Percentiles rank a stretch among this genome's conserved stretches.
Evolutionary conservation across 1,284 basidiomycete genomes (phyloP).

Genomic region (Ceratobasidium sp.): DNA sequence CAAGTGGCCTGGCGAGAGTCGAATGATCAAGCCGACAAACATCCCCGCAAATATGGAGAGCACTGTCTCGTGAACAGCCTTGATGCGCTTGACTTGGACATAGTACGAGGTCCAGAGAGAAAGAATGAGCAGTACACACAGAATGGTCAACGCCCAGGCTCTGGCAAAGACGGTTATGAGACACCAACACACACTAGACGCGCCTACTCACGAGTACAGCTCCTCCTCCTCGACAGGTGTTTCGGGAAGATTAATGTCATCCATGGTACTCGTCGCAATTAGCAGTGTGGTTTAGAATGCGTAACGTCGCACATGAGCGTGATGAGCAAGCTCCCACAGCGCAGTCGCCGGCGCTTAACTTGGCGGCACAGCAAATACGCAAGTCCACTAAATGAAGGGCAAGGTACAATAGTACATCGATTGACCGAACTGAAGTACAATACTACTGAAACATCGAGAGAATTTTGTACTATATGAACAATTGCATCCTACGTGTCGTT

Average conservation of each 20-base stretch:
- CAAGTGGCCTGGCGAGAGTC: conserved; percentile 89
- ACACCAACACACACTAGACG: neutral
- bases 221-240: conserved; percentile 38
- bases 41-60: conserved; percentile 96
- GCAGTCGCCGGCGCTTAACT: conserved; percentile 12
- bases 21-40: conserved; percentile 90
- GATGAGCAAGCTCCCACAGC: conserved; percentile 3
- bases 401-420: conserved; percentile 30
- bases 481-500: conserved; percentile 11
- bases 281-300: neutral
- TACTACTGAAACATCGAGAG: conserved; percentile 37
- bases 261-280: neutral
- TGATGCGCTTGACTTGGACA: conserved; percentile 94
- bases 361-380: neutral
- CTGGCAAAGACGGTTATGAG: conserved; percentile 16
- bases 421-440: conserved; percentile 20
- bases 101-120: conserved; percentile 98
- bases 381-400: neutral
- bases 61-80: conserved; percentile 95
- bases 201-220: conserved; percentile 29
- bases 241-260: conserved; percentile 17
- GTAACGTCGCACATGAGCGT: neutral
- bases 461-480: conserved; percentile 32
- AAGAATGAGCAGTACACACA: conserved; percentile 90
- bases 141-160: conserved; percentile 90